Base-by-base conservation (phyloP, 805 yeast species). In the Schizosaccharomyces osmophilus region DNA sequence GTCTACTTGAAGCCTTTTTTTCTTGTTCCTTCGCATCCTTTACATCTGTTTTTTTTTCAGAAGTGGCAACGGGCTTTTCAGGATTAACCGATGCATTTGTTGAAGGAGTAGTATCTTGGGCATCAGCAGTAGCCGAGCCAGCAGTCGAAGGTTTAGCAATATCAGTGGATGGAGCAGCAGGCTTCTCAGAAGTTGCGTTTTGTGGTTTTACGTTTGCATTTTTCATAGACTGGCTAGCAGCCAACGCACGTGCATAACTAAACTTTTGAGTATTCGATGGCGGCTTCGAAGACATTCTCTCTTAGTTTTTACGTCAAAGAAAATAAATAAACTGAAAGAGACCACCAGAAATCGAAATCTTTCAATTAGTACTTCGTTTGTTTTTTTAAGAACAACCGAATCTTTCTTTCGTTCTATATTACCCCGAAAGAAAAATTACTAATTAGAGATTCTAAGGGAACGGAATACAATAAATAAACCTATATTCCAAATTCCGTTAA, bases 241-340 rank as follows among this genome's bases (percentile, higher is more conserved):
- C 57, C 36, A 51, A 51, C 19, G 57, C 57, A 51, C 57, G 57
- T 17, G 57, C 57, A 51, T 51, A 51, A 29, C 57, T 51, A 17
- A 51, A 51, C 57, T 51, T 51, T 29, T 22, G 57, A 51, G 57
- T 51, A 51, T 22, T 24, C 2, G 57, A 29, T 29, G 31, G 57
- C 32, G 31, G 57, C 26, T 51, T 51, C 4, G 57, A 51, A 51
- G 57, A 22, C 57, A 51, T 51, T 24, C n/a, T 51, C 57, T 45
- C 51, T 42, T 45, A n/a, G 24, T 17, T 45, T 13, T 24, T 45
- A 45, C 24, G 26, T 19, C 8, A 19, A 51, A 19, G n/a, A 22
- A 51, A 51, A 51, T 22, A 17, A 51, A 51, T 51, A 22, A 51
- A 51, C 22, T 17, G 22, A 29, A 51, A 51, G 36, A 51, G 57